Conservation (phyloP, 2,329 filamentous ascomycete species). For the Calycina marina region DNA sequence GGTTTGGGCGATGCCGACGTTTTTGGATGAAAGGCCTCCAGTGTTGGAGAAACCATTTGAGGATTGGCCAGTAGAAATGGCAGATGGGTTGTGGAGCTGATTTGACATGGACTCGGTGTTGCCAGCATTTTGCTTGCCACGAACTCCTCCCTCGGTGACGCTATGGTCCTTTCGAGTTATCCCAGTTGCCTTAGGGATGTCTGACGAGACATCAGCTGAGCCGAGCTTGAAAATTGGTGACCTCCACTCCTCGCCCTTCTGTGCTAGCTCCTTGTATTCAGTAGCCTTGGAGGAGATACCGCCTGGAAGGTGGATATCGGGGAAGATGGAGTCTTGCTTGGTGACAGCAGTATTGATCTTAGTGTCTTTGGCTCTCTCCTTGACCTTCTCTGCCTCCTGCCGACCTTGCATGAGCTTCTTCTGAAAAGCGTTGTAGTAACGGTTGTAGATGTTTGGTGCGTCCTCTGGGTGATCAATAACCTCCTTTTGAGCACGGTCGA, state of each 20-base stretch:
- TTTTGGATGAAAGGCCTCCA: too few relatives aligned
- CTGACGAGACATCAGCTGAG: constrained; percentile 53
- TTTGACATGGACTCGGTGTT: constrained; percentile 10
- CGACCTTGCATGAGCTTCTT: constrained; percentile 61
- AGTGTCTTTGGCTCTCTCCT: constrained; percentile 52
- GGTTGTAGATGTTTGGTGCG: constrained; percentile 54
- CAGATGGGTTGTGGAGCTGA: constrained; percentile 5
- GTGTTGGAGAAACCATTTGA: background rate
- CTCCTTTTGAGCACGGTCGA: constrained; percentile 54
- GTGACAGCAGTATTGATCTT: constrained; percentile 76
- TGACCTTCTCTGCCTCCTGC: constrained; percentile 44
- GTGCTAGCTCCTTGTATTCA: constrained; percentile 77
- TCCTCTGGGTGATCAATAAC: constrained; percentile 33
- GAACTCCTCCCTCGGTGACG: constrained; percentile 15
- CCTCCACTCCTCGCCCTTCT: constrained; percentile 87
- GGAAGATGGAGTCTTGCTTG: constrained; percentile 84
- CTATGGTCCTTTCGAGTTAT: constrained; percentile 38
- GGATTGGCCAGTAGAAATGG: constrained; percentile 13
- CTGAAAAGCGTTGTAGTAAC: constrained; percentile 65
- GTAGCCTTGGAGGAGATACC: constrained; percentile 89
- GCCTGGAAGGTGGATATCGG: constrained; percentile 68
- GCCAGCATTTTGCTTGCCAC: constrained; percentile 16
- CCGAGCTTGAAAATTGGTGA: constrained; percentile 88
- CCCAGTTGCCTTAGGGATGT: constrained; percentile 45
- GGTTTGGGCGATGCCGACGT: too few relatives aligned